Base-by-base conservation (phyloP, 2,329 filamentous ascomycete genomes). In the Bimuria novae-zelandiae region DNA sequence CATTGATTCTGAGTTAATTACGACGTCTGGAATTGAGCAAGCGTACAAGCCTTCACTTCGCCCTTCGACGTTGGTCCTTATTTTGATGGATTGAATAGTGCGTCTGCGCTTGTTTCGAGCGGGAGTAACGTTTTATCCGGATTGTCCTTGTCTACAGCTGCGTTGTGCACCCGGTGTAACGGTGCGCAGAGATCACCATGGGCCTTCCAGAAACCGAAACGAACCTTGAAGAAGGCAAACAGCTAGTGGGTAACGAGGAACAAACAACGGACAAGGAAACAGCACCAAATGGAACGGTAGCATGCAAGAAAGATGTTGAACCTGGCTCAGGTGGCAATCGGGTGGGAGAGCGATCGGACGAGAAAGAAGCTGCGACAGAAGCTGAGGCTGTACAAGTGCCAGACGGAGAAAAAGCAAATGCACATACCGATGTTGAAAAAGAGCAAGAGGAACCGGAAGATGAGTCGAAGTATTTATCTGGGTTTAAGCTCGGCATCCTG, bases 381-480 rank as follows among this genome's bases (percentile, higher is more conserved):
- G 22, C 29, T 4, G 44, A 47, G 25, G 52, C 30, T 21, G 29
- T 17, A 44, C 42, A 44, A 44, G 17, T 14, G 10, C 3, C 21
- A 10, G 17, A 16, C 5, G 30, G 21, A 10, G 30, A 35, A 8
- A 25, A 35, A 27, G 14, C 43, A 30, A 19, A 17, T 17, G 19
- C 30, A 12, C 4, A 46, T 16, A 32, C 29, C 5, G 43, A 35
- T 17, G 43, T 21, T 5, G 30, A 16, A 14, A 14, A 36, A 7
- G 14, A 11, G 12, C 30, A 59, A 3, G 60, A 59, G 25, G 60
- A 63, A 19, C 41, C 48, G 6, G 73, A 75, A 54, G 72, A 75
- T 42, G 70, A 72, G 37, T 68, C 70, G 1, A 68, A 68, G 42
- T 75, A 75, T 48, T 60, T 73, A 1, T 59, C 33, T 11, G 73